Evolutionary conservation across 768 basidiomycete genomes (phyloP).

Genomic region (Agaricus bisporus): DNA sequence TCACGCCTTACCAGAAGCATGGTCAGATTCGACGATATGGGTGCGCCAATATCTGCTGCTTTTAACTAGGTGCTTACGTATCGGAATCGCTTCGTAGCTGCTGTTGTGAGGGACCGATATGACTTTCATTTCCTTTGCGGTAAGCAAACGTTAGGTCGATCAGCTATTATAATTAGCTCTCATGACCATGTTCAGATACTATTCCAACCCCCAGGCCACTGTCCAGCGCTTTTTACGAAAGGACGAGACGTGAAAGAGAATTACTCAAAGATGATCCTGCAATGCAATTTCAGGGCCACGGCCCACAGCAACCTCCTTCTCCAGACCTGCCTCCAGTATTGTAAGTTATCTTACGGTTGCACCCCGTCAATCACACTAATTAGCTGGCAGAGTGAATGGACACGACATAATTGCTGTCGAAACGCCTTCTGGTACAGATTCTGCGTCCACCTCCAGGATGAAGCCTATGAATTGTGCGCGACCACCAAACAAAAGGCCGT

Average conservation of each 20-base stretch:
- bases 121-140: constrained; percentile 73
- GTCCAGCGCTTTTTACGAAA: constrained; percentile 48
- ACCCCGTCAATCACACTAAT: not conserved
- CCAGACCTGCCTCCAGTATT: not conserved
- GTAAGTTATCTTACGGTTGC: not conserved
- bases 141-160: constrained; percentile 17
- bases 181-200: constrained; percentile 39
- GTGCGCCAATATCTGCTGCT: constrained; percentile 33
- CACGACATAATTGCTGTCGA: not conserved
- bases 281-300: constrained; percentile 18
- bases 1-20: constrained; percentile 45
- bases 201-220: constrained; percentile 60
- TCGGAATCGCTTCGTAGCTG: constrained; percentile 31
- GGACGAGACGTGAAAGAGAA: constrained; percentile 22
- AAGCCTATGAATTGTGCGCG: not conserved
- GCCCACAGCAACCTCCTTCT: not conserved
- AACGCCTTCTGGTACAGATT: not conserved
- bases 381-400: not conserved
- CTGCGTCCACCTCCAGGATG: not conserved
- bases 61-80: constrained; percentile 7
- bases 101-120: constrained; percentile 52
- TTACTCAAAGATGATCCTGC: constrained; percentile 57
- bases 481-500: not conserved
- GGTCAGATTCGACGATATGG: constrained; percentile 70
- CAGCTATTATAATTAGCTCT: not conserved